Base-by-base conservation (phyloP, 805 yeast species). In the Nakazawaea ishiwadae region DNA sequence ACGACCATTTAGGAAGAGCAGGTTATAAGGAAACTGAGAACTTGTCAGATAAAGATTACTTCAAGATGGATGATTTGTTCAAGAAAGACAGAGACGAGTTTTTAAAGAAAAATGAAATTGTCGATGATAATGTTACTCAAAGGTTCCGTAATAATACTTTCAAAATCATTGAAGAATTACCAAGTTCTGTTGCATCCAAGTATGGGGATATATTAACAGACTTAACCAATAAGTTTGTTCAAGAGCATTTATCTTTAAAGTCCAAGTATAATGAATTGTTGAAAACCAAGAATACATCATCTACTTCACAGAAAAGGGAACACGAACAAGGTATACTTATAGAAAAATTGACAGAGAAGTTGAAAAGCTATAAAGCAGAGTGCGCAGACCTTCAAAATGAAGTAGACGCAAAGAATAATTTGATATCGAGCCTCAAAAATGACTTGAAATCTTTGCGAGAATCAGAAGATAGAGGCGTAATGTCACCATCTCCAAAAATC, bases 11-110 rank as follows among this genome's bases (percentile, higher is more conserved):
- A 8, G 24, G 8, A 9, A 12, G 30, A 14, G 34, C 11, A 3
- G 31, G 18, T 4, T 24, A 12, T 14, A 40, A 40, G 14, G 44
- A 40, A 29, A 30, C 44, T 8, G 44, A 40, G 40, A 31, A 16
- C 11, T 35, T 40, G 27, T 26, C 44, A 4, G 36, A 37, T n/a
- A 14, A 17, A 7, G 40, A 37, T 28, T 37, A 26, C 28, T 32
- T 33, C 31, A 20, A 29, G 35, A 29, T 42, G 39, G 42, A 42
- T 23, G 45, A 42, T 28, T 20, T 42, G 19, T 42, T 42, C 32
- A 34, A 32, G 26, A 37, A 34, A n/a, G 42, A 42, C 15, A 32
- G 42, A 11, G 45, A 32, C 16, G 24, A 26, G 15, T 34, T 27
- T 12, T 31, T 42, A 6, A 27, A n/a, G 9, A 16, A 21, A 8